Base-by-base conservation (phyloP, 768 basidiomycete species). In the Mycena pura region DNA sequence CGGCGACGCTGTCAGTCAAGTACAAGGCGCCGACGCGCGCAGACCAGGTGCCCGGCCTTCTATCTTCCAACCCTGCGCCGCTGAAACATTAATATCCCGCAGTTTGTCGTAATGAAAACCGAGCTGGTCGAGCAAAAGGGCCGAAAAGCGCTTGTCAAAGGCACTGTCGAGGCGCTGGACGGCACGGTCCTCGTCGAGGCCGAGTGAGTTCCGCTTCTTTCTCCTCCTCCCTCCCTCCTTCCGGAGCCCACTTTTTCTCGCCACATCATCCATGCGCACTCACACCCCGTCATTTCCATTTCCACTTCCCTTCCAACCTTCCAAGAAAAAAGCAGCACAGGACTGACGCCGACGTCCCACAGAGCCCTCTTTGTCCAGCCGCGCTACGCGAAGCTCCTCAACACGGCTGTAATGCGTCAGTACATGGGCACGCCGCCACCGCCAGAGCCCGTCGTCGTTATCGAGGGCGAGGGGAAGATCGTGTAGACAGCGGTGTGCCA, bases 321-420 rank as follows among this genome's bases (percentile, higher is more conserved):
- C 29, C 25, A 22, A 21, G 15, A 24, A 15, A 49, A n/a, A 34
- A 9, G 6, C 11, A 32, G 11, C 5, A n/a, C 45, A 9, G 11
- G 0, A 38, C 64, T 48, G 22, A 25, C 40, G 17, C 29, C 25
- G 5, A n/a, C 32, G 27, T 7, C 22, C 3, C 32, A 28, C 8
- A 93, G 92, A 0, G 92, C 86, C 0, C 80, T 89, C 34, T 97
- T 96, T 69, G 86, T 98, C 14, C 94, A 98, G 68, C 96, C 96
- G 1, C 87, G 86, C 58, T 95, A 96, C 68, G 91, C 95, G 3
- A 86, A 88, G 57, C 78, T 95, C 48, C 79, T 97, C 25, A 86
- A 87, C 65, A 82, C 83, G 34, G 77, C 75, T 2, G 80, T 82
- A 3, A 73, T 94, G 1, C 82, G 80, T 54, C 84, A 89, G 62